Base-by-base conservation (phyloP, 2,329 filamentous ascomycete genomes). In the Penicillium sp. region DNA sequence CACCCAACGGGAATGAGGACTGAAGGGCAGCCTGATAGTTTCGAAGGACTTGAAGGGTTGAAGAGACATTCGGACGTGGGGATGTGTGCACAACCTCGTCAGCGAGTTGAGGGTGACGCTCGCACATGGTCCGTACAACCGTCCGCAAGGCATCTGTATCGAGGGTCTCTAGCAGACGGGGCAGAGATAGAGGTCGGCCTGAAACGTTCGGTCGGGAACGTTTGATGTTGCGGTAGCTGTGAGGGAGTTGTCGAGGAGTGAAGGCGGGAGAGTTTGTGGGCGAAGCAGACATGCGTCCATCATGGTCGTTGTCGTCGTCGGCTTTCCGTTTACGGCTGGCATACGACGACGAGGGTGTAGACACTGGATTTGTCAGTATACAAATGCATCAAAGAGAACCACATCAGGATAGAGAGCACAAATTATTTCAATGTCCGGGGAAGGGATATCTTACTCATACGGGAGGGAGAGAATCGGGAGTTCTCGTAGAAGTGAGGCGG, bases 111-210 rank as follows among this genome's bases (percentile, higher is more conserved):
- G 93, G 91, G 71, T 96, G 91, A 66, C 89, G 86, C 70, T 96
- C 90, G 79, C 93, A 97, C 71, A 99, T 90, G 54, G 89, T 88
- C 73, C 93, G 90, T n/a, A 99, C 83, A 1, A 97, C 87, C 36
- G 86, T 86, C 66, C 93, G 88, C 69, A 99, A 83, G 65, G 96
- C 90, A 59, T 90, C 85, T 59, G 88, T 88, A 70, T 96, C 91
- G 44, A 99, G 85, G 0, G 94, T 97, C 78, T 99, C 93, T 61
- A 99, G 86, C n/a, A 99, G 84, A 69, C 94, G 88, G 57, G 86
- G 82, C 25, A 90, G 78, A 25, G 86, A 78, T 47, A 91, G 80
- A 47, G 87, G 86, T 59, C 86, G 81, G 41, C 87, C 87, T 23
- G 82, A 82, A 59, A 91, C 75, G 66, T 96, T 92, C 66, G 87